phyloP scores from a whole-genome alignment of 768 basidiomycete species.

The Russula dissimulans region DNA sequence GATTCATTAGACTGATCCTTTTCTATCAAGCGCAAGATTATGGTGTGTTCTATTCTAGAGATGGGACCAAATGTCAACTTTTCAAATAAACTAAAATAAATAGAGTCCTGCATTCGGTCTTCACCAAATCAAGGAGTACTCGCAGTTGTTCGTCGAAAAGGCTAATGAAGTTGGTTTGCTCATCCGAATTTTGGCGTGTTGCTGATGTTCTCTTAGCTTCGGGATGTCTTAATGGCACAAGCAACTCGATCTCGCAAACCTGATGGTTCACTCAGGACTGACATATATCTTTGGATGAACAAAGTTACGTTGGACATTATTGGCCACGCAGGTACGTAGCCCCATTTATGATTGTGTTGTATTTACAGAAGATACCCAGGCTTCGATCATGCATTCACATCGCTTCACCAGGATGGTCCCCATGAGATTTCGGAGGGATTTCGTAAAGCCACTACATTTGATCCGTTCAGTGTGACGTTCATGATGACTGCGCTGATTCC shows the following conservation, averaged over 20 bases:
- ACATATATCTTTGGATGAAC: slow-evolving; percentile 10
- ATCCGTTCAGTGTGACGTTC: slow-evolving; percentile 10
- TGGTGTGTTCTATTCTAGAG: not conserved
- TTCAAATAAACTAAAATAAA: not conserved
- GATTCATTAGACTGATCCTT: not conserved
- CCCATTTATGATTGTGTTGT: not conserved
- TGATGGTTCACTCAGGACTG: slow-evolving; percentile 1
- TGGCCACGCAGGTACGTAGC: slow-evolving; percentile 6
- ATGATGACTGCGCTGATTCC: slow-evolving; percentile 1
- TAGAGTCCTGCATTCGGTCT: slow-evolving; percentile 15
- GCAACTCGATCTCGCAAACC: not conserved
- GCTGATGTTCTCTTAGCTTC: not conserved
- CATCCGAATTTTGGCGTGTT: not conserved
- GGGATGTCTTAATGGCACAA: slow-evolving; percentile 1
- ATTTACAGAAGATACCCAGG: not conserved
- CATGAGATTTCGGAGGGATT: slow-evolving; percentile 8
- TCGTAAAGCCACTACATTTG: slow-evolving; percentile 1
- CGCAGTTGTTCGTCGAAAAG: slow-evolving; percentile 14
- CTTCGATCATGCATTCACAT: slow-evolving; percentile 10
- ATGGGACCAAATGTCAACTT: not conserved
- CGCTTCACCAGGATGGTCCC: not conserved
- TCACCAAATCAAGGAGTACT: slow-evolving; percentile 3
- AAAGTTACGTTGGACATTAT: slow-evolving; percentile 14
- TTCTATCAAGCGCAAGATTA: slow-evolving; percentile 6
- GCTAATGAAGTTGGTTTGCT: slow-evolving; percentile 9